Conservation (phyloP, 305 asterid species). For the Rubia peregrina region DNA sequence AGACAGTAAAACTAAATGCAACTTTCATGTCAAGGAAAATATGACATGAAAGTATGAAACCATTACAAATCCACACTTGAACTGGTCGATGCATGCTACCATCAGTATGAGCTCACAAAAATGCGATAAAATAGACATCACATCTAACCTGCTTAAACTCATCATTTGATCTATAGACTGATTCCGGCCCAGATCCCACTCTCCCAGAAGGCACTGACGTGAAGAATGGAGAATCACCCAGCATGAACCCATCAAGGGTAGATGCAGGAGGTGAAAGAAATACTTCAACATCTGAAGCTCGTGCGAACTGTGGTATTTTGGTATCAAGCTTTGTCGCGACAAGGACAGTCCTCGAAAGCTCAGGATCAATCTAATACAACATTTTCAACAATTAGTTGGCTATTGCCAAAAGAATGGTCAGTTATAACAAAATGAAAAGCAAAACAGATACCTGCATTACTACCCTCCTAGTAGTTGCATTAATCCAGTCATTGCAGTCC, state of each 20-base stretch:
- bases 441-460: conserved; percentile 80
- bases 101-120: not conserved
- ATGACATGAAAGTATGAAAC: not conserved
- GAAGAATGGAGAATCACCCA: conserved; percentile 93
- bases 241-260: conserved; percentile 90
- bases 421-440: not conserved
- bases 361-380: conserved; percentile 76
- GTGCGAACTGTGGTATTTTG: conserved; percentile 92
- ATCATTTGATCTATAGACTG: conserved; percentile 82
- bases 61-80: not conserved
- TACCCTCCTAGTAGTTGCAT: conserved; percentile 88
- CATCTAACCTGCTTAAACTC: conserved; percentile 79
- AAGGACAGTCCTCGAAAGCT: conserved; percentile 87
- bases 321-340: conserved; percentile 97
- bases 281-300: conserved; percentile 93
- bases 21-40: not conserved
- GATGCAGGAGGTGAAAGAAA: conserved; percentile 92
- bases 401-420: not conserved
- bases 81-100: not conserved
- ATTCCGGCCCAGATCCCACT: conserved; percentile 76
- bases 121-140: conserved; percentile 7
- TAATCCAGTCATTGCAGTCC: conserved; percentile 97
- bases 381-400: not conserved
- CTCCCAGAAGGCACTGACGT: conserved; percentile 96
- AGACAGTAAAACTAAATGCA: too few species aligned